phyloP scores from a whole-genome alignment of 2,329 filamentous ascomycete species.

The Purpureocillium takamizusanense region DNA sequence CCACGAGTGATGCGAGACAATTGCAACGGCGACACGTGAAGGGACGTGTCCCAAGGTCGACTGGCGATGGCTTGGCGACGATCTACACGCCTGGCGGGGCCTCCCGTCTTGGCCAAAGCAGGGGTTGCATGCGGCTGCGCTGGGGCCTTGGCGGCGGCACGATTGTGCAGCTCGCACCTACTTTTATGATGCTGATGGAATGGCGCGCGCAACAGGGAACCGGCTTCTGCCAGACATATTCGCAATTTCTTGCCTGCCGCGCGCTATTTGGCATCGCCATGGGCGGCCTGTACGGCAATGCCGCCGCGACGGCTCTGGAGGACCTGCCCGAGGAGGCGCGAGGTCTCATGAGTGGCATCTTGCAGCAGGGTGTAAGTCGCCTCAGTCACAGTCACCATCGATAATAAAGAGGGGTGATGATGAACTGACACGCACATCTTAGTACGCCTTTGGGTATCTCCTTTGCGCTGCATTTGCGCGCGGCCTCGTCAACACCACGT shows the following conservation, averaged over 20 bases:
- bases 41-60: too few relatives aligned
- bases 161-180: too few relatives aligned
- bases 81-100: slow-evolving; percentile 1
- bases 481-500: slow-evolving; percentile 65
- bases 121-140: background rate
- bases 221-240: slow-evolving; percentile 59
- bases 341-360: slow-evolving; percentile 65
- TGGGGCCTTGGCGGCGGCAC: too few relatives aligned
- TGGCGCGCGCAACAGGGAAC: slow-evolving; percentile 41
- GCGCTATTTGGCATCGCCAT: slow-evolving; percentile 73
- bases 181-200: background rate
- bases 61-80: background rate
- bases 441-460: slow-evolving; percentile 58
- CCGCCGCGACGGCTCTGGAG: slow-evolving; percentile 69
- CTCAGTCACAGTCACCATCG: too few relatives aligned
- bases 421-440: background rate
- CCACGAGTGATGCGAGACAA: too few relatives aligned
- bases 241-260: slow-evolving; percentile 65
- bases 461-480: slow-evolving; percentile 49
- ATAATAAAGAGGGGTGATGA: too few relatives aligned
- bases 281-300: slow-evolving; percentile 74
- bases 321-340: slow-evolving; percentile 60
- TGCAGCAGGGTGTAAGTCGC: slow-evolving; percentile 55
- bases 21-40: too few relatives aligned
- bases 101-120: slow-evolving; percentile 8